A percentile compares a stretch with the other conserved stretches of the same genome.
Evolutionary conservation across 169 alveolate genomes (phyloP).

Genomic region (Cryptosporidium sp.): DNA sequence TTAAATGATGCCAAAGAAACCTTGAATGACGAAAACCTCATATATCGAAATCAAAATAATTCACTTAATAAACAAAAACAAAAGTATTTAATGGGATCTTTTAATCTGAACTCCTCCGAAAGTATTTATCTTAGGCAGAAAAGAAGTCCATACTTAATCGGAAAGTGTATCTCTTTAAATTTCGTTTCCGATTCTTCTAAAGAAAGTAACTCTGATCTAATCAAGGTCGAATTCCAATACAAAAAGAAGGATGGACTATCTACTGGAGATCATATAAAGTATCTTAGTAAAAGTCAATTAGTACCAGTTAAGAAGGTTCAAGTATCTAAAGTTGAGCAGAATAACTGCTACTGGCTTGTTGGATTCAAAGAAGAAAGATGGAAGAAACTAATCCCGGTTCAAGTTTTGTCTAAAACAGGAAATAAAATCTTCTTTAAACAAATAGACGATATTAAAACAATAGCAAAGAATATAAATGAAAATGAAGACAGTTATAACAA

Average conservation of each 20-base stretch:
- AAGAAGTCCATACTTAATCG: constrained; percentile 76
- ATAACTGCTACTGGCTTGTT: background rate
- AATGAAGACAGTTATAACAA: background rate
- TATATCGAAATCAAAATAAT: background rate
- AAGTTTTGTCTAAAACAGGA: no score
- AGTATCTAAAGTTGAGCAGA: background rate
- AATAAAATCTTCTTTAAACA: background rate
- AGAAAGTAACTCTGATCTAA: background rate
- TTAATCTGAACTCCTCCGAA: background rate
- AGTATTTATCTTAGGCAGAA: constrained; percentile 2
- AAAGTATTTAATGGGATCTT: no score
- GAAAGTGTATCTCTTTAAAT: constrained; percentile 29
- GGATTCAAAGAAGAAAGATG: background rate
- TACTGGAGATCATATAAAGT: background rate
- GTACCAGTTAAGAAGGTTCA: background rate
- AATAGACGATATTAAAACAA: background rate
- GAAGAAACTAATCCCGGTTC: background rate
- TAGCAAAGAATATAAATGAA: background rate
- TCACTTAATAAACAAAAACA: no score
- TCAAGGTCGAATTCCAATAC: background rate
- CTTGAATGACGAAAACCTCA: constrained; percentile 78
- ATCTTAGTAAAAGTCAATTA: background rate
- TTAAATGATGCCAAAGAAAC: constrained; percentile 87
- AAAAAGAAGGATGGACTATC: background rate
- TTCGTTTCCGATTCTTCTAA: no score